Conservation (phyloP, 331 rosid species). For the Quercus lobata region DNA sequence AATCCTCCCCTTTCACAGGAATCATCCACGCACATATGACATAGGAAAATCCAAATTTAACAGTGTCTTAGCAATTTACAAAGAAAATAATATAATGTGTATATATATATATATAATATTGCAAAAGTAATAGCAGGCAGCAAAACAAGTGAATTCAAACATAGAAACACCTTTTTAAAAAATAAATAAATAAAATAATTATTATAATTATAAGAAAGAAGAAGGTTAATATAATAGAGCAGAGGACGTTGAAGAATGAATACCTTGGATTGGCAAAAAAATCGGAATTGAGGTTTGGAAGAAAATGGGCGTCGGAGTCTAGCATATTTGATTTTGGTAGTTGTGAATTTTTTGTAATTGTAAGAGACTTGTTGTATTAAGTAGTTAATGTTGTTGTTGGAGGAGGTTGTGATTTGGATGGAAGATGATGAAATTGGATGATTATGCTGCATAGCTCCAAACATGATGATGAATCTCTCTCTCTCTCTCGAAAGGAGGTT, state of each 20-base stretch:
- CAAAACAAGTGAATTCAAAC: neutral
- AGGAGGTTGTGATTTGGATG: conserved; percentile 35
- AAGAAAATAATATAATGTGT: neutral
- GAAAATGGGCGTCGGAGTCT: conserved; percentile 11
- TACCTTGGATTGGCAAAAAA: conserved; percentile 63
- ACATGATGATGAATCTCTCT: neutral
- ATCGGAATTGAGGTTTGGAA: conserved; percentile 27
- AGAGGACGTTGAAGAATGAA: conserved; percentile 14
- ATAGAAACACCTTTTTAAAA: too few relatives aligned
- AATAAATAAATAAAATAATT: too few relatives aligned
- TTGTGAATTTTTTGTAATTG: conserved; percentile 13
- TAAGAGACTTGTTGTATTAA: conserved; percentile 17
- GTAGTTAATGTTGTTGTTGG: neutral
- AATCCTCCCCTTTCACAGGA: too few relatives aligned
- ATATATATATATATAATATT: too few relatives aligned
- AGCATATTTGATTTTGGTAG: conserved; percentile 4
- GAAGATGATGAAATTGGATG: conserved; percentile 8
- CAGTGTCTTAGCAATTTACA: neutral
- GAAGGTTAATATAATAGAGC: neutral
- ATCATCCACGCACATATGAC: neutral
- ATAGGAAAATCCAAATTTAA: neutral
- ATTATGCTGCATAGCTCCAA: neutral
- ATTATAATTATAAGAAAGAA: neutral
- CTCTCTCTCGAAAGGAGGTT: too few relatives aligned
- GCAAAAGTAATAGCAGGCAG: neutral